Percentiles rank a stretch among this genome's conserved stretches.
phyloP scores from a whole-genome alignment of 306 rosid genomes.

The Prunus persica region Prunus_persica_NCBIv2 NC_034009.1:31050501-31051000 shows the following conservation, averaged over 20 bases:
- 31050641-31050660: background rate
- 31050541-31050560: slow-evolving; percentile 90
- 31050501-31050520: slow-evolving; percentile 98
- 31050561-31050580: slow-evolving; percentile 99
- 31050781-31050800: slow-evolving; percentile 30
- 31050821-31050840: background rate
- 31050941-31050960: slow-evolving; percentile 96
- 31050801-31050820: slow-evolving; percentile 9
- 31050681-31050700: background rate
- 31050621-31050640: background rate
- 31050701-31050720: slow-evolving; percentile 10
- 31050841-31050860: background rate
- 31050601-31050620: background rate
- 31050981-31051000: slow-evolving; percentile 78
- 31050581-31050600: slow-evolving; percentile 28
- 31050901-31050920: slow-evolving; percentile 90
- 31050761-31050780: slow-evolving; percentile 99
- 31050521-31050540: slow-evolving; percentile 99
- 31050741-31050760: slow-evolving; percentile 95
- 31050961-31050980: slow-evolving; percentile 84
- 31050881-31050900: slow-evolving; percentile 83
- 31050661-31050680: background rate
- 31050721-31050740: slow-evolving; percentile 97
- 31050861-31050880: slow-evolving; percentile 11
- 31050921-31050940: slow-evolving; percentile 89